Percentiles rank a stretch among this genome's conserved stretches.
These are phyloP conservation scores for Mikania micrantha DNA, from an alignment of 129 eudicot species.

Conservation along the genomic window DNA sequence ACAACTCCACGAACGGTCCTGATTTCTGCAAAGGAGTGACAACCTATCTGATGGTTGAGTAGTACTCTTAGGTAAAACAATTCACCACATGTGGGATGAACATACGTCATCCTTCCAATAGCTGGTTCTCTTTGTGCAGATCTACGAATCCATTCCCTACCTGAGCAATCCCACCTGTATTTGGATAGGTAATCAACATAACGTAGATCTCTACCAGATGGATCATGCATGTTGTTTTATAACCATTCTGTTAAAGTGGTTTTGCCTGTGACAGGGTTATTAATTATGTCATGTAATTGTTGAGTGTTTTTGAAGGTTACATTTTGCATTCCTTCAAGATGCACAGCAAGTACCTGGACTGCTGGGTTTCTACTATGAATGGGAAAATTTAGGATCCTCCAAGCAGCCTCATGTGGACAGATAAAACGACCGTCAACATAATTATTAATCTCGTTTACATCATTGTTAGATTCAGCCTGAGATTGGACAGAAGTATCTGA, in stretches of 20 bases:
- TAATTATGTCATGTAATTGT: no score
- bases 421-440: background rate
- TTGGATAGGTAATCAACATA: background rate
- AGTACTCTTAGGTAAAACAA: background rate
- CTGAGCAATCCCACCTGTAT: background rate
- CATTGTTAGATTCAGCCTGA: background rate
- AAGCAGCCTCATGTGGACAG: background rate
- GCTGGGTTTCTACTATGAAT: background rate
- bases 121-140: no score
- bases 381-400: background rate
- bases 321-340: background rate
- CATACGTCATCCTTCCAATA: background rate
- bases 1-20: background rate
- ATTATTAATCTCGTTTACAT: background rate
- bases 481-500: background rate
- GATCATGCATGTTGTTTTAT: background rate
- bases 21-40: background rate
- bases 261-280: background rate
- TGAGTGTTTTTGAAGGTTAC: background rate
- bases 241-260: background rate
- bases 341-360: background rate
- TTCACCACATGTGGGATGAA: constrained; percentile 1
- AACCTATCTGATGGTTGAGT: background rate
- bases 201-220: background rate
- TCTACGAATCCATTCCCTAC: background rate